These are phyloP conservation scores for Sanghuangporus baumii DNA, from an alignment of 1,284 basidiomycete species.

Conservation along the genomic window DNA sequence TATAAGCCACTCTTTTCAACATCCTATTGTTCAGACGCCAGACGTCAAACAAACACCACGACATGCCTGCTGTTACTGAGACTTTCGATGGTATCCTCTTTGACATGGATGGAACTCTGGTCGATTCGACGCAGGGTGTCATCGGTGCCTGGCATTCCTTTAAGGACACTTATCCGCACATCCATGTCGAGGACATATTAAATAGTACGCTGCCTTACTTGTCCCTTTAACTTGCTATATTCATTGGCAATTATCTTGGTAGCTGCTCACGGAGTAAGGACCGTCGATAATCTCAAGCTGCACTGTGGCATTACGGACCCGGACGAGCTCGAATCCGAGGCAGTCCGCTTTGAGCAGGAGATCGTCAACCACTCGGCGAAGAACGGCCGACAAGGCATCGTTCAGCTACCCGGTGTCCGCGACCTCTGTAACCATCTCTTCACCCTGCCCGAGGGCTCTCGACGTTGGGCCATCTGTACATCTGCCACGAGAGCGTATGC, in stretches of 20 bases:
- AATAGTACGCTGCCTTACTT: constrained; percentile 41
- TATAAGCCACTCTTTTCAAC: not conserved
- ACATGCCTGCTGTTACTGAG: constrained; percentile 44
- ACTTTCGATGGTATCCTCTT: constrained; percentile 44
- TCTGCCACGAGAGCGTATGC: constrained; percentile 62
- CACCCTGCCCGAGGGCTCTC: constrained; percentile 25
- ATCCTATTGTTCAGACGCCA: not conserved
- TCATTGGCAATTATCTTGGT: not conserved
- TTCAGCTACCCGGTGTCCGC: constrained; percentile 56
- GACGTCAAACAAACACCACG: not conserved
- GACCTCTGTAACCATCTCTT: constrained; percentile 36
- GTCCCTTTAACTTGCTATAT: not conserved
- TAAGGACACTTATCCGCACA: constrained; percentile 52
- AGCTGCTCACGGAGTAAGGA: constrained; percentile 80
- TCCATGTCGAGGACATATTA: constrained; percentile 58
- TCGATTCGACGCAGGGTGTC: constrained; percentile 70
- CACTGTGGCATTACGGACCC: constrained; percentile 69
- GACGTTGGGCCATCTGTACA: constrained; percentile 62
- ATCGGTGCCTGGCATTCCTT: constrained; percentile 72
- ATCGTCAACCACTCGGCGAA: constrained; percentile 52
- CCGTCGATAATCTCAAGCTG: constrained; percentile 69
- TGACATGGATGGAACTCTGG: constrained; percentile 77
- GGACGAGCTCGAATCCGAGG: constrained; percentile 60
- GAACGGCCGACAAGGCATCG: constrained; percentile 52
- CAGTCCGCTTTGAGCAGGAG: constrained; percentile 60